A percentile compares a stretch with the other conserved stretches of the same genome.
Conservation (phyloP, 2,329 filamentous ascomycete species). For the Scortechinia acanthostroma region DNA sequence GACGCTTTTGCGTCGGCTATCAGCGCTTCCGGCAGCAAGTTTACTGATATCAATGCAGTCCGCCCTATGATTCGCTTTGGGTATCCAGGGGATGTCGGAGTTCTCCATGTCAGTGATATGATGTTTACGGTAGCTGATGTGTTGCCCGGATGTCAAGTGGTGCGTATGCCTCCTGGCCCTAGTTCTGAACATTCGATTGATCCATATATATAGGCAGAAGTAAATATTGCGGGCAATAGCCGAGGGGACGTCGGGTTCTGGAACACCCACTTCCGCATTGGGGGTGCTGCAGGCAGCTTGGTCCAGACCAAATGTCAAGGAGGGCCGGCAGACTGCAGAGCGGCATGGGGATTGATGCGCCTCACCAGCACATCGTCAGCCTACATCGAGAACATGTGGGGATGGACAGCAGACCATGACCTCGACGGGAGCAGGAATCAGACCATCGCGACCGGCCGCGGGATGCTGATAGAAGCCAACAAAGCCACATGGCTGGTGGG, state of each 20-base stretch:
- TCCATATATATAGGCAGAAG: no score
- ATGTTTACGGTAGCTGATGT: not conserved
- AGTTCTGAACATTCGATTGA: no score
- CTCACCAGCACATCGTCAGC: constrained; percentile 33
- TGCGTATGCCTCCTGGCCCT: no score
- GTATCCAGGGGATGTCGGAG: not conserved
- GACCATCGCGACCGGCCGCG: constrained; percentile 38
- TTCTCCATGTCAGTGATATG: not conserved
- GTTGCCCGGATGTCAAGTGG: not conserved
- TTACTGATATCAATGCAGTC: not conserved
- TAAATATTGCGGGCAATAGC: not conserved
- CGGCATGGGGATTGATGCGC: constrained; percentile 21
- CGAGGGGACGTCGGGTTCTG: not conserved
- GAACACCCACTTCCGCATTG: not conserved
- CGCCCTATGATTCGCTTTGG: not conserved
- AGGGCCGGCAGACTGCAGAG: not conserved
- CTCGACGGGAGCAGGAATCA: constrained; percentile 30
- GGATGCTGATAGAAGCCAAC: constrained; percentile 32
- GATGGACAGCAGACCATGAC: constrained; percentile 44
- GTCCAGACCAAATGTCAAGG: not conserved
- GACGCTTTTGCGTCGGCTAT: not conserved
- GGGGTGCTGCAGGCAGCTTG: not conserved
- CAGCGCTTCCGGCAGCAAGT: not conserved
- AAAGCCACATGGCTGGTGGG: constrained; percentile 41
- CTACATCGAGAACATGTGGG: constrained; percentile 46